Evolutionary conservation across 495 filamentous ascomycete species (phyloP), one percentile per base, ranked within the genome.

Genomic region (Amorphotheca resinae): DNA sequence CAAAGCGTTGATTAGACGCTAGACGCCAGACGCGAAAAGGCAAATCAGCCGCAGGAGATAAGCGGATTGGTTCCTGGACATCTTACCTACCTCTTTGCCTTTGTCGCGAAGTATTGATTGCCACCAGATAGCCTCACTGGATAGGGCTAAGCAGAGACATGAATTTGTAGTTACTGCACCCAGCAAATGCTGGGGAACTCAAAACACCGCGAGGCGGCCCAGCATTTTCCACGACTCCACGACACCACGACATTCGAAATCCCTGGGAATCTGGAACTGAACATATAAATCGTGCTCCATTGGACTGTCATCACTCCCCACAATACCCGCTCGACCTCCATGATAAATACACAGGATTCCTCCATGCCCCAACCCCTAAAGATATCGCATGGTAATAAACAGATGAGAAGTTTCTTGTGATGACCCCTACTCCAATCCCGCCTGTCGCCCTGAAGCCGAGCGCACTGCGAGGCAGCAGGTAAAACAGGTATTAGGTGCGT

Each of bases 261-360:
- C n/a, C n/a, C n/a, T n/a, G n/a, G n/a, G n/a, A n/a, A n/a, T n/a
- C n/a, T n/a, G n/a, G n/a, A n/a, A n/a, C n/a, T n/a, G n/a, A n/a
- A 46, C 45, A 44, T 45, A 25, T 41, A 48, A n/a, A 47, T 47
- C 28, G 22, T 48, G 33, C 36, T 48, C 48, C 41, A 46, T 50
- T 43, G 43, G 30, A 48, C 22, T 39, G 46, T 48, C 45, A 45
- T 39, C 28, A 16, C 46, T 35, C 28, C 35, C 21, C 33, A 37
- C 31, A n/a, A 38, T 38, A 41, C 26, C 33, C 22, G 38, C 45
- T 46, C 41, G 32, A 35, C 32, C 37, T 30, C 26, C 16, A 48
- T 54, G 52, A 54, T 54, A 54, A 54, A 43, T 54, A 54, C 52
- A 54, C 48, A 54, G 48, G 46, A 48, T 45, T 36, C 52, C 48